These are phyloP conservation scores for Phytophthora pinifolia DNA, from an alignment of 352 stramenopile genomes.

Conservation along the genomic window DNA sequence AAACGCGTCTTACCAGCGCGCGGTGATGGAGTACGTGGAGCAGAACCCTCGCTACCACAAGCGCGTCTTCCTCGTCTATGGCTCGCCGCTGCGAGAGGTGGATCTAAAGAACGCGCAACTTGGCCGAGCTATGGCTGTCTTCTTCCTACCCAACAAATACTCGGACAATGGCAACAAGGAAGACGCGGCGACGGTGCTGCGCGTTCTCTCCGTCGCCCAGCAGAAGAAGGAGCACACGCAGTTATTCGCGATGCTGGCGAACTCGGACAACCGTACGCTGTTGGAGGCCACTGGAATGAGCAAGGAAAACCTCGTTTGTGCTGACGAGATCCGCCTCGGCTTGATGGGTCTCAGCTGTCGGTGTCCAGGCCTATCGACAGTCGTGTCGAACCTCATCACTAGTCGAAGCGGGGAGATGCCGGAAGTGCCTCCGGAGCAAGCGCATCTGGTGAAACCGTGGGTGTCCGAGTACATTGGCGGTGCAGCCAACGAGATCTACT, in stretches of 20 bases:
- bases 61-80: constrained; percentile 81
- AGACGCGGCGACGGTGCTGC: constrained; percentile 79
- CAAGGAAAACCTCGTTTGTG: constrained; percentile 76
- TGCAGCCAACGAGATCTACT: constrained; percentile 83
- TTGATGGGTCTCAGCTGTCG: constrained; percentile 87
- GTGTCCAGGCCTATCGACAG: constrained; percentile 76
- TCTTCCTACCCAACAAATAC: constrained; percentile 87
- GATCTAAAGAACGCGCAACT: constrained; percentile 66
- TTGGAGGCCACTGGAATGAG: constrained; percentile 73
- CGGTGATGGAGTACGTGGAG: constrained; percentile 69
- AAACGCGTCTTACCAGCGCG: constrained; percentile 51
- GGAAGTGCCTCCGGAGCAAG: constrained; percentile 12
- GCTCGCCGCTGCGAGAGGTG: constrained; percentile 54
- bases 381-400: constrained; percentile 85
- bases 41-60: constrained; percentile 71
- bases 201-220: constrained; percentile 76
- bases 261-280: constrained; percentile 80
- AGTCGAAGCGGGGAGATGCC: constrained; percentile 59
- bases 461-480: constrained; percentile 78
- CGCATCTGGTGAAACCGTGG: constrained; percentile 43
- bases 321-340: constrained; percentile 75
- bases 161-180: constrained; percentile 77
- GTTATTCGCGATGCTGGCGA: constrained; percentile 82
- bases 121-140: constrained; percentile 70
- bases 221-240: constrained; percentile 64